phyloP scores from a whole-genome alignment of 2,329 filamentous ascomycete species.

The Trichoderma arundinaceum region DNA sequence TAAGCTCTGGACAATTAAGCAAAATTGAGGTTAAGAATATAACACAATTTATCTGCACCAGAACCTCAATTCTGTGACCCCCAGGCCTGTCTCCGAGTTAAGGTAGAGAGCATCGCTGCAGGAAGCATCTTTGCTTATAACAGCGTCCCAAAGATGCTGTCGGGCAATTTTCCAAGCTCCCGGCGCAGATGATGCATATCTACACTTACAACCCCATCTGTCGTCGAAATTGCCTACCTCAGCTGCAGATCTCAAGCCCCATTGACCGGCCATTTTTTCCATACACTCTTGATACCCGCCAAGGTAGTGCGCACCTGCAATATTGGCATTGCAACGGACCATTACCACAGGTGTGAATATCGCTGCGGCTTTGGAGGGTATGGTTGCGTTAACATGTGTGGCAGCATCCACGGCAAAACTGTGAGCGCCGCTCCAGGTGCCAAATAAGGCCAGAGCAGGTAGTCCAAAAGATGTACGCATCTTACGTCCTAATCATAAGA shows the following conservation, averaged over 20 bases:
- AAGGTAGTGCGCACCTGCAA: conserved; percentile 8
- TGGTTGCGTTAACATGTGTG: neutral
- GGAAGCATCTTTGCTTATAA: neutral
- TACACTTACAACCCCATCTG: conserved; percentile 1
- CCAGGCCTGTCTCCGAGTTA: neutral
- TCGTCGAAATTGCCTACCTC: conserved; percentile 8
- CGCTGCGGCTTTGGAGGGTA: neutral
- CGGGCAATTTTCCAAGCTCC: neutral
- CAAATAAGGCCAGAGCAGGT: neutral
- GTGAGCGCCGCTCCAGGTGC: neutral
- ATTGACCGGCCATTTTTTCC: conserved; percentile 5
- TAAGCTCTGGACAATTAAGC: neutral
- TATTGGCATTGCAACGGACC: conserved; percentile 4
- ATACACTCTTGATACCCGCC: conserved; percentile 9
- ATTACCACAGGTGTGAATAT: conserved; percentile 4
- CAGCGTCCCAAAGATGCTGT: neutral
- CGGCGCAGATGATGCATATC: neutral
- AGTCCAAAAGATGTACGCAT: neutral
- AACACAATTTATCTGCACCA: neutral
- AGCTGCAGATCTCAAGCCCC: conserved; percentile 4
- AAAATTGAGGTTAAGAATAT: neutral
- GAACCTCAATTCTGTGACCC: neutral
- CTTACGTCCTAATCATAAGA: neutral
- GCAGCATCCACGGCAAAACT: neutral
- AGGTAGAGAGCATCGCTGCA: neutral